phyloP scores from a whole-genome alignment of 192 early-diverging fungal species.

The Funneliformis mosseae region DNA sequence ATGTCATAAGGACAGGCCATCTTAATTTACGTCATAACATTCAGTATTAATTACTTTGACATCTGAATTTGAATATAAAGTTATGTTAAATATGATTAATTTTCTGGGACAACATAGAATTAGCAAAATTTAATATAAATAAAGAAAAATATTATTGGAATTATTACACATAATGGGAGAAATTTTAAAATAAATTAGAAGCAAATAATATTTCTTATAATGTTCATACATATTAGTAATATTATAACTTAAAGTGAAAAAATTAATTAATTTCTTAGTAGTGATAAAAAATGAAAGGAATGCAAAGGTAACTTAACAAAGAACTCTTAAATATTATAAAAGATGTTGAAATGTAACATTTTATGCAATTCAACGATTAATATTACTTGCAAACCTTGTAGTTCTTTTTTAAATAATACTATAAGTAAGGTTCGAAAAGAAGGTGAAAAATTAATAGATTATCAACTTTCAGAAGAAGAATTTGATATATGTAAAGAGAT shows the following conservation, averaged over 20 bases:
- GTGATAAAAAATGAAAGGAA: neutral
- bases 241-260: neutral
- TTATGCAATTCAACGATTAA: neutral
- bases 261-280: neutral
- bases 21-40: too few relatives aligned
- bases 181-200: neutral
- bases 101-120: neutral
- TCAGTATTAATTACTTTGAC: too few relatives aligned
- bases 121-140: neutral
- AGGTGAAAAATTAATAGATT: neutral
- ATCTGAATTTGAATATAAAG: neutral
- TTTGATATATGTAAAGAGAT: slow-evolving; percentile 2
- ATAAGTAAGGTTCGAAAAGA: neutral
- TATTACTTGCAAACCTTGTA: neutral
- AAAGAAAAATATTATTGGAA: neutral
- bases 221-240: neutral
- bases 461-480: neutral
- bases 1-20: too few relatives aligned
- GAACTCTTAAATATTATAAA: neutral
- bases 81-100: neutral
- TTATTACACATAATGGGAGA: neutral
- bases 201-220: neutral
- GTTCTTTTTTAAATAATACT: neutral
- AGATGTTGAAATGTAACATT: neutral
- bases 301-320: neutral